Conservation (phyloP, 805 yeast species). For the Brettanomyces bruxellensis region DNA sequence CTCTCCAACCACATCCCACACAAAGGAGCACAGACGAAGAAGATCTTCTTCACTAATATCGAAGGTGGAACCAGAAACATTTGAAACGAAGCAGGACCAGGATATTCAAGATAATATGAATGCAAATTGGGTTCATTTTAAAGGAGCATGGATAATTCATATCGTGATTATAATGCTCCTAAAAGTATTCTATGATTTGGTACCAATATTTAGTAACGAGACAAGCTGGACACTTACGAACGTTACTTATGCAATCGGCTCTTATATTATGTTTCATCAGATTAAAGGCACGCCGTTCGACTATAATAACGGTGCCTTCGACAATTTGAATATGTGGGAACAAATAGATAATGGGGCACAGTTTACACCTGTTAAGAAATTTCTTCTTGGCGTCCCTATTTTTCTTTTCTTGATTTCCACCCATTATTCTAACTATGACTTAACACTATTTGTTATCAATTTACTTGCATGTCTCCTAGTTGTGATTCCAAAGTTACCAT, state of each 20-base stretch:
- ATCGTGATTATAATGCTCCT: constrained; percentile 69
- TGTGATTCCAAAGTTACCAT: constrained; percentile 86
- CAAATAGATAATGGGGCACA: constrained; percentile 86
- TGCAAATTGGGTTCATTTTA: constrained; percentile 92
- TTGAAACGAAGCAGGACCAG: constrained; percentile 89
- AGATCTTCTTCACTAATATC: constrained; percentile 86
- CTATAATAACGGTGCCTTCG: constrained; percentile 93
- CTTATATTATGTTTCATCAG: constrained; percentile 92
- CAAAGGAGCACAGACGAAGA: constrained; percentile 37
- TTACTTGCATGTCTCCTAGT: constrained; percentile 75
- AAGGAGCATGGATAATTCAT: constrained; percentile 96
- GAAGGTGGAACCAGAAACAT: constrained; percentile 86
- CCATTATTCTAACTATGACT: constrained; percentile 81
- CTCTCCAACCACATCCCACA: constrained; percentile 25
- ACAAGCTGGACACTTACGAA: constrained; percentile 93
- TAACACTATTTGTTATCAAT: constrained; percentile 70
- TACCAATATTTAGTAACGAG: constrained; percentile 75
- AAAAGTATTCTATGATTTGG: constrained; percentile 66
- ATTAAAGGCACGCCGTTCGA: constrained; percentile 97
- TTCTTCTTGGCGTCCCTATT: constrained; percentile 87
- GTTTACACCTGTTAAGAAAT: constrained; percentile 94
- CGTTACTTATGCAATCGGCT: constrained; percentile 80
- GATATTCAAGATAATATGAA: constrained; percentile 81
- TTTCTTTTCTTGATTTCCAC: constrained; percentile 77
- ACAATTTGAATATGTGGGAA: constrained; percentile 97